Base-by-base conservation (phyloP, 192 early-diverging fungal genomes). In the Cladochytrium replicatum region DNA sequence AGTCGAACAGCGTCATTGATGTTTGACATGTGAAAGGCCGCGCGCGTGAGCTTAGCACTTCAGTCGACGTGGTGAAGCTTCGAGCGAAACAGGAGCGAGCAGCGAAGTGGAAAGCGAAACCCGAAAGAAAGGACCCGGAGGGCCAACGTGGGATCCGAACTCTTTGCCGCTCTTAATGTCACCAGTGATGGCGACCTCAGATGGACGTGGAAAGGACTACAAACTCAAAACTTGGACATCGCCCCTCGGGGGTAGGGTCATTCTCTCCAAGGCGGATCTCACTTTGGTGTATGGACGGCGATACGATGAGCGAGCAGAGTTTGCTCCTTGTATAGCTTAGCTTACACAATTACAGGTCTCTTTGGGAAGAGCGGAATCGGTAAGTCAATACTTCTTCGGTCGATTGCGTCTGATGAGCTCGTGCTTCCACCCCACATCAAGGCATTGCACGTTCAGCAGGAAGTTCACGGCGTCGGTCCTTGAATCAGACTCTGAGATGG, bases 181-280 rank as follows among this genome's bases (percentile, higher is more conserved):
- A 95, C 91, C 66, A 45, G n/a, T n/a, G n/a, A n/a, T n/a, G n/a
- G 78, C 83, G 17, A 68, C 78, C 4, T 84, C 87, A 19, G 81
- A 83, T 52, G 79, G 79, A 51, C 81, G 83, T 65, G 75, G 83
- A 58, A 99, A 99, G 75, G 95, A 99, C 54, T 81, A 97, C 67
- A 92, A 91, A 67, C 54, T 93, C 50, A 89, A 94, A 86, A 89
- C 69, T 97, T 99, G 71, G 95, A 99, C 63, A 93, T 97, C 40
- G n/a, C 88, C 85, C n/a, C n/a, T n/a, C n/a, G 88, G 87, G 30
- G 91, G 93, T 19, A 88, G 89, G 67, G 85, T 85, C 59, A 99
- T 99, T 60, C 69, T 99, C 13, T 86, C 81, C 23, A 85, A 88
- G 54, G 77, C 93, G 46, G 83, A 68, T 51, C 56, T 99, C 15